Percentiles rank a stretch among this genome's conserved stretches.
These are phyloP conservation scores for Collybia mongolica DNA, from an alignment of 768 basidiomycete species.

Conservation along the genomic window DNA sequence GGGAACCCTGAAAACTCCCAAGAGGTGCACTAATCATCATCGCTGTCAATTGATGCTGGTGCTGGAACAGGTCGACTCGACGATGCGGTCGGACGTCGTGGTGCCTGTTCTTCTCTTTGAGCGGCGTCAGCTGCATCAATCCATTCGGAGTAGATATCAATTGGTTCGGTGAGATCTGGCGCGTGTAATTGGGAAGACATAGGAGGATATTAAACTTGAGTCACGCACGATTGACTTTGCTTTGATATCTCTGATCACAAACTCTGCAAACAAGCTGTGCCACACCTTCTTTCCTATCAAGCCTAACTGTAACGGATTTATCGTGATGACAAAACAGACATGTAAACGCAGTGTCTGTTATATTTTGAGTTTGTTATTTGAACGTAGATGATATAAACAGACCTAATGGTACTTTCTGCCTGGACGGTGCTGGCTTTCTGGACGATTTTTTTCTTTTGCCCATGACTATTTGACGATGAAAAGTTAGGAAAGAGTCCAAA, in stretches of 20 bases:
- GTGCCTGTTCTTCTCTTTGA: constrained; percentile 55
- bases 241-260: constrained; percentile 85
- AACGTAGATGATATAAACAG: constrained; percentile 17
- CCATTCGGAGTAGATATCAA: constrained; percentile 92
- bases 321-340: constrained; percentile 91
- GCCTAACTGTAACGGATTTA: constrained; percentile 80
- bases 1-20: neutral
- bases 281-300: constrained; percentile 84
- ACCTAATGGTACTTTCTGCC: constrained; percentile 76
- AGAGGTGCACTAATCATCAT: constrained; percentile 39
- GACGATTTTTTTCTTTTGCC: constrained; percentile 92
- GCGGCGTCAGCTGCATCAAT: constrained; percentile 87
- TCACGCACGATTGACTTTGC: constrained; percentile 78
- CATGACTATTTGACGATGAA: constrained; percentile 43
- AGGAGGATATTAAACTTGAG: constrained; percentile 11
- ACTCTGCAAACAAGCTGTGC: constrained; percentile 80
- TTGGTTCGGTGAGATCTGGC: constrained; percentile 80
- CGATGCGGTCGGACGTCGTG: constrained; percentile 58
- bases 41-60: constrained; percentile 44
- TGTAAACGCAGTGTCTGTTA: constrained; percentile 76
- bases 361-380: neutral
- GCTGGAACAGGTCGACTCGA: constrained; percentile 50
- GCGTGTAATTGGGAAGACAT: constrained; percentile 4
- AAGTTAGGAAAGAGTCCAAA: neutral
- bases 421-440: constrained; percentile 69